A percentile compares a stretch with the other conserved stretches of the same genome.
Evolutionary conservation across 768 basidiomycete species (phyloP).

Genomic region (Chalciporus sphaerocephalus): DNA sequence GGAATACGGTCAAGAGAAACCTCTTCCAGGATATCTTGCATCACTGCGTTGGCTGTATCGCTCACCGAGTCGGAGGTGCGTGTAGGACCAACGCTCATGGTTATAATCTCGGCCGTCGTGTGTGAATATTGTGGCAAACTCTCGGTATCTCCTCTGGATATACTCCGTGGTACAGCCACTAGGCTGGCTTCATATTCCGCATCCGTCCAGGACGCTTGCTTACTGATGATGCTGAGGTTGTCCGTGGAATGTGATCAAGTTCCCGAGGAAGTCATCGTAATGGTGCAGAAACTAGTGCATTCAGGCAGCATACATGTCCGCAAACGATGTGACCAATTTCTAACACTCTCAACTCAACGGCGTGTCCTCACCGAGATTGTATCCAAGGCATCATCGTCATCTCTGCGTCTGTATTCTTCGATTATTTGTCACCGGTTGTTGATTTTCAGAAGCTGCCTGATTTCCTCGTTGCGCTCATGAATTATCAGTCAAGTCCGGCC

Average conservation of each 20-base stretch:
- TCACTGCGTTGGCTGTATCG: conserved; percentile 43
- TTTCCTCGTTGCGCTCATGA: conserved; percentile 51
- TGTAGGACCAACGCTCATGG: conserved; percentile 56
- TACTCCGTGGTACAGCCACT: conserved; percentile 44
- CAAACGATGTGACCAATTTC: conserved; percentile 63
- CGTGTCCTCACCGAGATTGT: conserved; percentile 45
- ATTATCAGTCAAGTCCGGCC: conserved; percentile 20
- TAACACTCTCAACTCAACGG: conserved; percentile 44
- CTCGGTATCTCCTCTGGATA: conserved; percentile 45
- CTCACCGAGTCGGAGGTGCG: conserved; percentile 36
- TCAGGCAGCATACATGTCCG: conserved; percentile 52
- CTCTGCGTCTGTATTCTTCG: conserved; percentile 40
- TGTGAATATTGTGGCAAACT: conserved; percentile 54
- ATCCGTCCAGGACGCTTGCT: conserved; percentile 66
- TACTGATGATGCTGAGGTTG: conserved; percentile 69
- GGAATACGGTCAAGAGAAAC: conserved; percentile 40
- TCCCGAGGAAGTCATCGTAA: conserved; percentile 40
- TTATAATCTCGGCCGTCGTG: conserved; percentile 66
- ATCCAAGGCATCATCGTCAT: conserved; percentile 45
- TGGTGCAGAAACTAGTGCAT: conserved; percentile 42
- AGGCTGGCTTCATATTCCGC: conserved; percentile 44
- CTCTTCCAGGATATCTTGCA: conserved; percentile 41
- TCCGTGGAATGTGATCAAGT: conserved; percentile 54
- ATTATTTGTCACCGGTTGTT: conserved; percentile 3
- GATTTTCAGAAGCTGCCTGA: conserved; percentile 58